phyloP scores from a whole-genome alignment of 108 stramenopile genomes.

The Bacterosira constricta region DNA sequence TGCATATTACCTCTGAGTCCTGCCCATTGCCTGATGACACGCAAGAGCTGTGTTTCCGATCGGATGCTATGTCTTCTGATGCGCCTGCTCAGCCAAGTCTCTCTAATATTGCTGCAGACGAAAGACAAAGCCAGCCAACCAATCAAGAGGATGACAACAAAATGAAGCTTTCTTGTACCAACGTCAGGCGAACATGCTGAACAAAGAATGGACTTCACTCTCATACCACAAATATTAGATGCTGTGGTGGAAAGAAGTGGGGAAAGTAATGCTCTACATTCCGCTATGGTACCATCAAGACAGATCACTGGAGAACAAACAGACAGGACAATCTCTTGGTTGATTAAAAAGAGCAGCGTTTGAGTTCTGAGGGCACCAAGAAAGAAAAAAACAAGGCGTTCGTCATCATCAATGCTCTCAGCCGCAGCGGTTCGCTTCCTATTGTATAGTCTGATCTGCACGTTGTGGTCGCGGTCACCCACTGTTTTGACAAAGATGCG shows the following conservation, averaged over 20 bases:
- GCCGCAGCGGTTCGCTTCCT: conserved; percentile 74
- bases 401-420: conserved; percentile 79
- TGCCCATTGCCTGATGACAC: too few species aligned
- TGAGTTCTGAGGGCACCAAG: conserved; percentile 34
- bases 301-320: conserved; percentile 39
- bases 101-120: too few species aligned
- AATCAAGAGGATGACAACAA: too few species aligned
- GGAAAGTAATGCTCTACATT: conserved; percentile 50
- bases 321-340: conserved; percentile 58
- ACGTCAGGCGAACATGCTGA: too few species aligned
- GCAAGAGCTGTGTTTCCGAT: too few species aligned
- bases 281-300: conserved; percentile 62
- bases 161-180: too few species aligned
- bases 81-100: too few species aligned
- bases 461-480: conserved; percentile 74
- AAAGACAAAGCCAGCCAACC: too few species aligned
- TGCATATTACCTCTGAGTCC: too few species aligned
- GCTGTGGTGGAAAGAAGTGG: conserved; percentile 54
- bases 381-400: conserved; percentile 72
- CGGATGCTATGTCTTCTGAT: too few species aligned
- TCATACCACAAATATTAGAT: conserved; percentile 68
- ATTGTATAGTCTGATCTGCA: conserved; percentile 70
- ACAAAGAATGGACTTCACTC: too few species aligned
- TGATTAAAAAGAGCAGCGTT: conserved; percentile 4
- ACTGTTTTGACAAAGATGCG: conserved; percentile 76